Percentiles rank a stretch among this genome's conserved stretches.
phyloP scores from a whole-genome alignment of 2,329 filamentous ascomycete species.

The Laburnicola sp. region DNA sequence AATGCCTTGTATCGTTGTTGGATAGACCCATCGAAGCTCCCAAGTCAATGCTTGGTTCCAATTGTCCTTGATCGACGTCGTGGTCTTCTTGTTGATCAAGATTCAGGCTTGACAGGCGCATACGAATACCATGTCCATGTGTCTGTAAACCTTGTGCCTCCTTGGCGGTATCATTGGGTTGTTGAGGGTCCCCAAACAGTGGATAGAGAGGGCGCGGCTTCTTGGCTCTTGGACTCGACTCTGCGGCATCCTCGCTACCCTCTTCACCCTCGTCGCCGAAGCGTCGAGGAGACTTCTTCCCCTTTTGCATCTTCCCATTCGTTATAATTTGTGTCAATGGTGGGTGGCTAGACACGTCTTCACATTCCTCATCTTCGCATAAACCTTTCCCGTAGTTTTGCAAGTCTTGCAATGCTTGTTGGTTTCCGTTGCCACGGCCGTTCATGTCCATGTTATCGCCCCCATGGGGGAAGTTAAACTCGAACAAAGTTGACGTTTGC shows the following conservation, averaged over 20 bases:
- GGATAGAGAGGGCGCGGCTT: conserved; percentile 2
- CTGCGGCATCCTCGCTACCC: background rate
- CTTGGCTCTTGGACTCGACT: conserved; percentile 1
- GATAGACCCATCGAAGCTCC: background rate
- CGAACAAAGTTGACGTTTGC: no score
- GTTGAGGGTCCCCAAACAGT: conserved; percentile 1
- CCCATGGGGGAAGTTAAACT: no score
- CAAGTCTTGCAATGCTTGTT: no score
- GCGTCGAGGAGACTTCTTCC: background rate
- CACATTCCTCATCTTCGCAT: no score
- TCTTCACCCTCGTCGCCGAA: background rate
- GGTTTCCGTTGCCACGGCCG: no score
- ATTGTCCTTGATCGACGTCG: background rate
- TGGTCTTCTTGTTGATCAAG: conserved; percentile 3
- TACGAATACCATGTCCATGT: background rate
- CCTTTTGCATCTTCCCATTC: background rate
- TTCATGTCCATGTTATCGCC: no score
- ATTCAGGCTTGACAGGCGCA: conserved; percentile 7
- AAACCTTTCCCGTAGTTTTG: no score
- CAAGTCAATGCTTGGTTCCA: background rate
- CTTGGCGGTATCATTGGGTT: background rate
- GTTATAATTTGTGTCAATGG: no score
- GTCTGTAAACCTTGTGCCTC: background rate
- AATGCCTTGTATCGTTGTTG: background rate
- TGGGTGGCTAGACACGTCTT: no score